phyloP scores from a whole-genome alignment of 2,329 filamentous ascomycete species.

The Ascochyta fabae region DNA sequence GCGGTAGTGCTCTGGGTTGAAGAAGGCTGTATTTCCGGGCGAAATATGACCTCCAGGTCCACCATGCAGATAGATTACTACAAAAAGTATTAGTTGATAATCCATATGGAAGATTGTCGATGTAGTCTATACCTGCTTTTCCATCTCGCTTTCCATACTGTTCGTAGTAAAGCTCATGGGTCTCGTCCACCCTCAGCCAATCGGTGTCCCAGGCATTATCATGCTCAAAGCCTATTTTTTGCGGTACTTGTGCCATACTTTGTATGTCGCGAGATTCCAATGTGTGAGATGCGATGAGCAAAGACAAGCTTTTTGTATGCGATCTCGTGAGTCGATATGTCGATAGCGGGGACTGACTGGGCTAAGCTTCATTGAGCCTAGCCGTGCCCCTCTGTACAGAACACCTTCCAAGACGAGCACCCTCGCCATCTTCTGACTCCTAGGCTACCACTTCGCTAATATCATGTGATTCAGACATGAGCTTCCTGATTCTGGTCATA shows the following conservation, averaged over 20 bases:
- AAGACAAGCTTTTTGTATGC: constrained; percentile 4
- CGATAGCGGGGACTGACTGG: background rate
- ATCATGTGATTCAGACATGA: background rate
- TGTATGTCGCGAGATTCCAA: background rate
- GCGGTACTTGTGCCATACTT: constrained; percentile 21
- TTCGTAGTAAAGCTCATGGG: constrained; percentile 49
- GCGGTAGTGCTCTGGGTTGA: constrained; percentile 54
- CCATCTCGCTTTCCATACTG: constrained; percentile 50
- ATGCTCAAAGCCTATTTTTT: constrained; percentile 39
- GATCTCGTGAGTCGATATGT: constrained; percentile 4
- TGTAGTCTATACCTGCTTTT: constrained; percentile 42
- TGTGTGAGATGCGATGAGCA: background rate
- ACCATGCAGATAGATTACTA: constrained; percentile 55
- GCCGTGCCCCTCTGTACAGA: background rate
- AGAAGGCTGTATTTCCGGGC: constrained; percentile 50
- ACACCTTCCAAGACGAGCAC: constrained; percentile 11
- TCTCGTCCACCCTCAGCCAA: constrained; percentile 41
- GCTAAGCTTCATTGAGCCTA: constrained; percentile 5
- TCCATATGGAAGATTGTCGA: background rate
- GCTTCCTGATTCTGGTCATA: no score
- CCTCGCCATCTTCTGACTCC: background rate
- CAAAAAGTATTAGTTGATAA: background rate
- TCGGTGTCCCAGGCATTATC: constrained; percentile 44
- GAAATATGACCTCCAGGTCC: constrained; percentile 51
- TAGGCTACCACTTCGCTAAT: background rate